These are phyloP conservation scores for Xylaria sp. DNA, from an alignment of 2,329 filamentous ascomycete species.

Conservation along the genomic window DNA sequence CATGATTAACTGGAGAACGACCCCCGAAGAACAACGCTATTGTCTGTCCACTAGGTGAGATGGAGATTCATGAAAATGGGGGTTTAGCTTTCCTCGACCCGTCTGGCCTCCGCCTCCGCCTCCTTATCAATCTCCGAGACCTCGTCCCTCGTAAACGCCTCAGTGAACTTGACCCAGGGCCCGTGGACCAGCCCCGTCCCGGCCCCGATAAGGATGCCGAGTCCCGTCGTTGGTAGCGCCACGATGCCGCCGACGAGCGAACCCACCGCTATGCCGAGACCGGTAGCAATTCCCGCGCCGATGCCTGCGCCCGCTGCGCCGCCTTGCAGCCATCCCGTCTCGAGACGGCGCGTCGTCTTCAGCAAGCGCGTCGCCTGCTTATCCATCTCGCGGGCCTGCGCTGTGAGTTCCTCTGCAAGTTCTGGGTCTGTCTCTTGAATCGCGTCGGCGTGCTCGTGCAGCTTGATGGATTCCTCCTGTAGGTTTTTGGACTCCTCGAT, in stretches of 20 bases:
- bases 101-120: conserved; percentile 27
- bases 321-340: conserved; percentile 32
- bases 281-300: conserved; percentile 32
- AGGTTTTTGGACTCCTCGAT: conserved; percentile 31
- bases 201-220: conserved; percentile 31
- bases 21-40: not conserved
- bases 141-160: conserved; percentile 29
- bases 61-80: not conserved
- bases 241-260: conserved; percentile 30
- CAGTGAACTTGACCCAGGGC: conserved; percentile 33
- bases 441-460: conserved; percentile 28
- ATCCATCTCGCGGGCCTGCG: conserved; percentile 29
- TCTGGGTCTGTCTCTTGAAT: conserved; percentile 22
- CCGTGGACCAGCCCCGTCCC: conserved; percentile 32
- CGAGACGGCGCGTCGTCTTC: conserved; percentile 30
- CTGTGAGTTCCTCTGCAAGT: conserved; percentile 28
- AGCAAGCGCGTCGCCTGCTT: conserved; percentile 30
- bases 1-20: not conserved
- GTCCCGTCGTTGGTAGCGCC: conserved; percentile 30
- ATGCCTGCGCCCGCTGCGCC: conserved; percentile 32
- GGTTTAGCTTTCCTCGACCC: conserved; percentile 11
- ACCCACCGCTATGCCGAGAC: conserved; percentile 25
- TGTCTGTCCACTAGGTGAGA: not conserved
- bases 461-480: conserved; percentile 27
- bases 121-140: conserved; percentile 28